Conservation (phyloP, 2,329 filamentous ascomycete species). For the Cladorrhinum sp. region DNA sequence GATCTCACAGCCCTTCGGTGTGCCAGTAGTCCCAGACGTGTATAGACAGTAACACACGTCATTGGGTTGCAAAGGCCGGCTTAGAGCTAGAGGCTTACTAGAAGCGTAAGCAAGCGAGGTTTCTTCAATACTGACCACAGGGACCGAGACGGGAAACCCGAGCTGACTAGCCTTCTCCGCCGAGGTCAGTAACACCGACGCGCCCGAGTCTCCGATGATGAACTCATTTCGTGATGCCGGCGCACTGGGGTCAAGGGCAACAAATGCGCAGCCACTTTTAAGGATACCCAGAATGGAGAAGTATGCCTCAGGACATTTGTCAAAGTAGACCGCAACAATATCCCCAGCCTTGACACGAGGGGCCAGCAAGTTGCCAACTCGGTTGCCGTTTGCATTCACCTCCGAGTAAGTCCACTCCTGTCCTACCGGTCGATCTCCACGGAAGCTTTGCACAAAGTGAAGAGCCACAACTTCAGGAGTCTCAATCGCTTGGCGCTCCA, state of each 20-base stretch:
- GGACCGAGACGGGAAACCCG: slow-evolving; percentile 34
- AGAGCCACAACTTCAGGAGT: slow-evolving; percentile 65
- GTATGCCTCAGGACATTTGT: slow-evolving; percentile 81
- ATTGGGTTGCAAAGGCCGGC: slow-evolving; percentile 40
- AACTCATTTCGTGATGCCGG: slow-evolving; percentile 72
- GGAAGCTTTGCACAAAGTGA: slow-evolving; percentile 66
- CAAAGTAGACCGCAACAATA: slow-evolving; percentile 74
- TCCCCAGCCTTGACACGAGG: slow-evolving; percentile 50
- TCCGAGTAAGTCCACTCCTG: slow-evolving; percentile 71
- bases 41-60: slow-evolving; percentile 80
- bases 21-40: slow-evolving; percentile 83
- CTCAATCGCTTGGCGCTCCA: slow-evolving; percentile 59
- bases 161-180: slow-evolving; percentile 22
- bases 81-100: slow-evolving; percentile 30
- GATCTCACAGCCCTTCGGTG: slow-evolving; percentile 82
- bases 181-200: slow-evolving; percentile 61
- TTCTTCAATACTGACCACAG: slow-evolving; percentile 36
- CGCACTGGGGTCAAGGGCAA: slow-evolving; percentile 74
- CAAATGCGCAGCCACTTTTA: slow-evolving; percentile 77
- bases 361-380: slow-evolving; percentile 64
- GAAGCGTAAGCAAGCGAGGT: slow-evolving; percentile 27
- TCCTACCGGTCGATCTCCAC: slow-evolving; percentile 41
- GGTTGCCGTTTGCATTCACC: slow-evolving; percentile 68
- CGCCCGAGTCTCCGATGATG: slow-evolving; percentile 70
- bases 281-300: slow-evolving; percentile 78